These are phyloP conservation scores for Penicillium crustosum DNA, from an alignment of 2,329 filamentous ascomycete genomes.

Conservation along the genomic window DNA sequence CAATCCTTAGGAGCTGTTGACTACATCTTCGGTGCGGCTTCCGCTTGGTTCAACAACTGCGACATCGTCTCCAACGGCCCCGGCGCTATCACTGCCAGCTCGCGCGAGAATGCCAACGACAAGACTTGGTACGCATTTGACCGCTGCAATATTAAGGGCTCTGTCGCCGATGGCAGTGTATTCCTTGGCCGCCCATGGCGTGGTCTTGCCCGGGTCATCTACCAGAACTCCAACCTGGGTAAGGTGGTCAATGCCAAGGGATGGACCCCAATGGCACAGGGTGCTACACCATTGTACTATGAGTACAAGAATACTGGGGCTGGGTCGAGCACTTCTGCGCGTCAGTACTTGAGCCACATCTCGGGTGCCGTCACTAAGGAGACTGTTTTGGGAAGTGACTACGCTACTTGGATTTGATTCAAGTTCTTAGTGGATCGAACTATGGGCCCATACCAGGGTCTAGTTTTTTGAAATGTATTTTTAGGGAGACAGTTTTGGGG, in stretches of 20 bases:
- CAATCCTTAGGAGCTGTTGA: conserved; percentile 31
- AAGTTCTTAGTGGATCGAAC: conserved; percentile 2
- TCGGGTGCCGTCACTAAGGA: conserved; percentile 27
- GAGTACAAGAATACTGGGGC: conserved; percentile 32
- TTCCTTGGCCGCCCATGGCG: conserved; percentile 39
- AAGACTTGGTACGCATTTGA: conserved; percentile 36
- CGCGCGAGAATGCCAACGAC: conserved; percentile 26
- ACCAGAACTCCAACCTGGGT: conserved; percentile 31
- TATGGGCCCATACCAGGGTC: background rate
- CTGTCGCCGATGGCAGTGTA: conserved; percentile 23
- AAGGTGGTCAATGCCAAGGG: conserved; percentile 33
- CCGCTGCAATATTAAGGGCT: conserved; percentile 26
- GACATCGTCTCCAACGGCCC: conserved; percentile 35
- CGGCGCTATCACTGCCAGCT: conserved; percentile 36
- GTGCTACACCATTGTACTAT: conserved; percentile 34
- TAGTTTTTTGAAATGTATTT: background rate
- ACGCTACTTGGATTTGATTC: conserved; percentile 23
- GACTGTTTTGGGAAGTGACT: conserved; percentile 28
- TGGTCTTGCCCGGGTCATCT: conserved; percentile 36
- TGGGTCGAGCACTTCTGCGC: conserved; percentile 22
- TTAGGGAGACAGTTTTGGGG: conserved; percentile 25
- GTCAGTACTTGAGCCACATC: conserved; percentile 25
- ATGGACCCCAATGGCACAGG: conserved; percentile 35
- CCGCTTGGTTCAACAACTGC: conserved; percentile 33
- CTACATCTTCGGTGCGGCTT: conserved; percentile 39